Percentiles rank a stretch among this genome's conserved stretches.
These are phyloP conservation scores for Ochromonas danica DNA, from an alignment of 108 stramenopile species.

Conservation along the genomic window DNA sequence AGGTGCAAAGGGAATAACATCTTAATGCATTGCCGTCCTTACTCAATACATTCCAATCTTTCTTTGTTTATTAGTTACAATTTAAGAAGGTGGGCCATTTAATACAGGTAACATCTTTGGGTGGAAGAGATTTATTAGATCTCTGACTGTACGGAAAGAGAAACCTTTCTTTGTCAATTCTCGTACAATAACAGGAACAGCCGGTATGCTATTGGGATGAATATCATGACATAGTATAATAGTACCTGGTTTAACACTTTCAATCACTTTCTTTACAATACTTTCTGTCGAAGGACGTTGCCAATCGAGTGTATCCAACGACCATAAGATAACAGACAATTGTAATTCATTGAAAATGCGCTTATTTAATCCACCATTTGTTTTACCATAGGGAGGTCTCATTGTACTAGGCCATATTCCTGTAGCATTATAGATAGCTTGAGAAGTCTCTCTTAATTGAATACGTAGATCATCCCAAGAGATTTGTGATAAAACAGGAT, in stretches of 20 bases:
- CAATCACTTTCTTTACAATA: not conserved
- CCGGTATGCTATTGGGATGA: not conserved
- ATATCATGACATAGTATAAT: slow-evolving; percentile 23
- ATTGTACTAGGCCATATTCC: not conserved
- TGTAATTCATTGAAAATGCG: not conserved
- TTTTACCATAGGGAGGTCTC: slow-evolving; percentile 29
- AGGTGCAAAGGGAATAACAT: too few species aligned
- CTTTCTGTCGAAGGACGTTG: not conserved
- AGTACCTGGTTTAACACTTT: not conserved
- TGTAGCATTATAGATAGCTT: not conserved
- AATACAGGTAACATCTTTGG: too few species aligned
- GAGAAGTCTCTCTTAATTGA: not conserved
- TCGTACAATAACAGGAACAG: not conserved
- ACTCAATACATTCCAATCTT: too few species aligned
- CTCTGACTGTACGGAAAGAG: not conserved
- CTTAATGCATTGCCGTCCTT: too few species aligned
- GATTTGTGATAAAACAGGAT: slow-evolving; percentile 24
- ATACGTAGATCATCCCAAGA: not conserved
- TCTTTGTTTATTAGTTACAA: too few species aligned
- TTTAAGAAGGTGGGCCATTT: too few species aligned
- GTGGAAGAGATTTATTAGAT: slow-evolving; percentile 8
- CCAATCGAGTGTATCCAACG: slow-evolving; percentile 7
- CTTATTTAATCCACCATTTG: not conserved
- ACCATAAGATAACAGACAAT: not conserved
- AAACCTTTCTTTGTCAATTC: not conserved